Conservation (phyloP, 352 stramenopile species). For the Ophiocytium majus region DNA sequence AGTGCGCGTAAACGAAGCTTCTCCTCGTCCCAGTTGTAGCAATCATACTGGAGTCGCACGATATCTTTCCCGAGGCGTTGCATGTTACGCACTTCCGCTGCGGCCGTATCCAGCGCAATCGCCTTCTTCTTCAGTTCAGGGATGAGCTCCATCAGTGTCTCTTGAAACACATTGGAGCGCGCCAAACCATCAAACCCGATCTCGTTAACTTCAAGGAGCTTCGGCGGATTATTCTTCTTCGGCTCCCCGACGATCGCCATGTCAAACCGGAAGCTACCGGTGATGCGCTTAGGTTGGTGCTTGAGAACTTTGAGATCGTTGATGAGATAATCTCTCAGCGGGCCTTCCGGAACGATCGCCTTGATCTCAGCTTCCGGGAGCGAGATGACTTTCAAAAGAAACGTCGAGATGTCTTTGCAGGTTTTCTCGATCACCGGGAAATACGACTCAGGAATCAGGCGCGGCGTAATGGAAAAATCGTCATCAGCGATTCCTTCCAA, state of each 20-base stretch:
- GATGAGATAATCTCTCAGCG: slow-evolving; percentile 9
- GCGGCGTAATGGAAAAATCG: background rate
- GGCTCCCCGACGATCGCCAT: slow-evolving; percentile 5
- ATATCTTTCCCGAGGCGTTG: slow-evolving; percentile 7
- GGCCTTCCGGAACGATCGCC: background rate
- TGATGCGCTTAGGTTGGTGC: slow-evolving; percentile 9
- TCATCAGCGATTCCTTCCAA: background rate
- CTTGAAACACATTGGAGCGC: background rate
- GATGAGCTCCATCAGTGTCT: background rate
- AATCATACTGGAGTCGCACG: background rate
- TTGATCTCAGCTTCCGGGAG: background rate
- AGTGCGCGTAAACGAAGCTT: background rate
- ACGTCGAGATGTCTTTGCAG: slow-evolving; percentile 7
- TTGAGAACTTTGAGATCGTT: slow-evolving; percentile 5
- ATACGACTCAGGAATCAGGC: slow-evolving; percentile 15
- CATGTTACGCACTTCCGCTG: background rate
- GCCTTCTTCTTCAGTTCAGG: slow-evolving; percentile 15
- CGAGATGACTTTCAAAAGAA: slow-evolving; percentile 17
- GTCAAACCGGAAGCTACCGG: slow-evolving; percentile 6
- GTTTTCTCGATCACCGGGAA: slow-evolving; percentile 9
- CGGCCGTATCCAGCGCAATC: background rate
- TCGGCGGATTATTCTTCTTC: background rate
- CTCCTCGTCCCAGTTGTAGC: slow-evolving; percentile 11
- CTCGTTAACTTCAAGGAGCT: background rate
- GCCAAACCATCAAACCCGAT: slow-evolving; percentile 9